phyloP scores from a whole-genome alignment of 1,284 basidiomycete species.

The Fomitopsis schrenkii region DNA sequence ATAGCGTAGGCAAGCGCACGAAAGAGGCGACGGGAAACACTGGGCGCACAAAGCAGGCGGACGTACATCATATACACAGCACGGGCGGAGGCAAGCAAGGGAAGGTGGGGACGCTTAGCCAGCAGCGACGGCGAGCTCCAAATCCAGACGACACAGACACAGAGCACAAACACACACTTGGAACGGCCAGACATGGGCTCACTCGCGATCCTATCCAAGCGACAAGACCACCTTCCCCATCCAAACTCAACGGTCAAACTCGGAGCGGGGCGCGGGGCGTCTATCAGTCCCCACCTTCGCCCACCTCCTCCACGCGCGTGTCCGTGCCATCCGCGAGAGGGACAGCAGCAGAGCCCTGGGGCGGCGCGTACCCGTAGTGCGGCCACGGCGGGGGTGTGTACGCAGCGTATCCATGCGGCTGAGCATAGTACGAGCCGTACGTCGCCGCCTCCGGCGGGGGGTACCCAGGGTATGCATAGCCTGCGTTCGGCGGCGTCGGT shows the following conservation, averaged over 20 bases:
- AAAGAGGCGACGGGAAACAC: neutral
- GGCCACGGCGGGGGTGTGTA: slow-evolving; percentile 21
- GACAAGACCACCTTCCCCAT: neutral
- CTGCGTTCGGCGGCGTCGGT: slow-evolving; percentile 21
- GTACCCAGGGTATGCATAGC: slow-evolving; percentile 13
- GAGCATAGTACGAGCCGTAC: slow-evolving; percentile 16
- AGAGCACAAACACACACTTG: neutral
- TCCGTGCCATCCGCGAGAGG: slow-evolving; percentile 11
- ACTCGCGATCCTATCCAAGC: neutral
- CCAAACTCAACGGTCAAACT: neutral
- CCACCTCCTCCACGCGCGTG: slow-evolving; percentile 6
- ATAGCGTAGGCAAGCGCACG: neutral
- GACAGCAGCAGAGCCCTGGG: slow-evolving; percentile 10
- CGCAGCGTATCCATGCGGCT: slow-evolving; percentile 17
- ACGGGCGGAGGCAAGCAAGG: too few relatives aligned
- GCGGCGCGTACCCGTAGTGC: slow-evolving; percentile 21
- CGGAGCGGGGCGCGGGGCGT: neutral
- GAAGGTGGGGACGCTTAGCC: neutral
- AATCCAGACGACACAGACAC: neutral
- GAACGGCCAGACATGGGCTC: neutral
- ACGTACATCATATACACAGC: neutral
- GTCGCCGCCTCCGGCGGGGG: slow-evolving; percentile 3
- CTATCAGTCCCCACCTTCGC: slow-evolving; percentile 7
- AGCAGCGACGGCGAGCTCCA: neutral
- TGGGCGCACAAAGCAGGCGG: neutral